Conservation (phyloP, 2,329 filamentous ascomycete genomes). For the Biscogniauxia marginata region DNA sequence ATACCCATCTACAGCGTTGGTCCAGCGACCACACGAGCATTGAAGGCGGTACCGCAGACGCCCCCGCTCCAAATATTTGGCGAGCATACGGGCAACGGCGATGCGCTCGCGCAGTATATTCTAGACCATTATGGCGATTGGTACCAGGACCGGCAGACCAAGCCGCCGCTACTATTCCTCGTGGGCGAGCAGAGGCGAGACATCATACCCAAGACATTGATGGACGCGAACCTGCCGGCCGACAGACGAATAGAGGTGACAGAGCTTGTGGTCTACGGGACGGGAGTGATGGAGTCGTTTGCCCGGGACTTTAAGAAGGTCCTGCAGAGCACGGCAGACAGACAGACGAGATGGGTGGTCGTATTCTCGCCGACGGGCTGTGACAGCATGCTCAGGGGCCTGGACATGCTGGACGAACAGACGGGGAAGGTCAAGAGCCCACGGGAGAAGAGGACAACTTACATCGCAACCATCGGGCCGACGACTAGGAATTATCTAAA, state of each 20-base stretch:
- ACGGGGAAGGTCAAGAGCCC: conserved; percentile 38
- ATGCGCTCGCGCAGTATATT: conserved; percentile 75
- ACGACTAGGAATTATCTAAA: conserved; percentile 79
- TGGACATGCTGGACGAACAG: conserved; percentile 50
- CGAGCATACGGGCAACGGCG: conserved; percentile 80
- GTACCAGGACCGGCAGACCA: conserved; percentile 42
- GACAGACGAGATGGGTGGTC: conserved; percentile 64
- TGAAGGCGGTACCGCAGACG: conserved; percentile 54
- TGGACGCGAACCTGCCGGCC: conserved; percentile 50
- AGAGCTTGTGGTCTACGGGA: conserved; percentile 85
- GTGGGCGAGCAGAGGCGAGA: conserved; percentile 89
- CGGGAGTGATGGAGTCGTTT: conserved; percentile 79
- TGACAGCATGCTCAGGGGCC: conserved; percentile 55
- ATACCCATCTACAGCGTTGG: conserved; percentile 75
- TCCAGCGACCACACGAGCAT: conserved; percentile 74
- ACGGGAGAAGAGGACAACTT: conserved; percentile 45
- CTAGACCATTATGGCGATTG: conserved; percentile 68
- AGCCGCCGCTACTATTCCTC: conserved; percentile 75
- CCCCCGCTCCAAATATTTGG: conserved; percentile 67
- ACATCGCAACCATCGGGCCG: conserved; percentile 86
- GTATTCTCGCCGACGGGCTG: conserved; percentile 70
- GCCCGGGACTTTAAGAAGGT: conserved; percentile 58
- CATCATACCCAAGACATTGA: conserved; percentile 81
- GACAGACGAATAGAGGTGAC: conserved; percentile 62
- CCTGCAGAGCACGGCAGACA: conserved; percentile 45